phyloP scores from a whole-genome alignment of 805 yeast genomes.

The Kazachstania psychrophila region DNA sequence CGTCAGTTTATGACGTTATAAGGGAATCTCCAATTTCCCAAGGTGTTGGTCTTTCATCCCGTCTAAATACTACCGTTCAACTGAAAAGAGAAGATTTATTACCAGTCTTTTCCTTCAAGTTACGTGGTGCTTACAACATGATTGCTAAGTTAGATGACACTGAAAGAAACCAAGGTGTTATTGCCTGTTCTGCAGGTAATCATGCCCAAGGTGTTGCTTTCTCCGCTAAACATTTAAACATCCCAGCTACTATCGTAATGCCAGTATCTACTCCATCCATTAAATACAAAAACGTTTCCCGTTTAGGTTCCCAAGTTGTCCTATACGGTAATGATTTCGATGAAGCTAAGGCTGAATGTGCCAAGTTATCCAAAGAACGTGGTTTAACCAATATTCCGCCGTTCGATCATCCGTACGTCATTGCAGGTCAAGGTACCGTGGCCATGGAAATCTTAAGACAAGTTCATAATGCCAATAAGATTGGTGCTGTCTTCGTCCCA shows the following conservation, averaged over 20 bases:
- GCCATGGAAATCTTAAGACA: constrained; percentile 91
- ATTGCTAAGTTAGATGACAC: constrained; percentile 70
- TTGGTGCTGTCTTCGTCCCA: constrained; percentile 82
- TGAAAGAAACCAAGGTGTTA: constrained; percentile 68
- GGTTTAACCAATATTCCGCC: constrained; percentile 93
- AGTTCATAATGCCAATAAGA: constrained; percentile 50
- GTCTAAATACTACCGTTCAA: constrained; percentile 63
- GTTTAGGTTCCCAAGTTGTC: constrained; percentile 92
- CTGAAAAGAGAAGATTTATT: constrained; percentile 87
- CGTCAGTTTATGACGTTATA: constrained; percentile 90
- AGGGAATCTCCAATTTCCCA: constrained; percentile 78
- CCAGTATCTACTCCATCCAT: constrained; percentile 95
- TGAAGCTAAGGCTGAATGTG: constrained; percentile 87
- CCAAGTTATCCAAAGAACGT: constrained; percentile 54
- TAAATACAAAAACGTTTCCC: constrained; percentile 81
- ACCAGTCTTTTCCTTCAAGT: constrained; percentile 92
- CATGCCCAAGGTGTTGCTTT: constrained; percentile 99
- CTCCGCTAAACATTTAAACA: constrained; percentile 73
- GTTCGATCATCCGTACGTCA: constrained; percentile 93
- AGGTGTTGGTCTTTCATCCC: constrained; percentile 67
- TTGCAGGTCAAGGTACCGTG: constrained; percentile 98
- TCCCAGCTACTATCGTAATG: constrained; percentile 96
- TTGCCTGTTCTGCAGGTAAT: constrained; percentile 98
- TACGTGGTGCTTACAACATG: constrained; percentile 97
- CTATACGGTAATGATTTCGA: constrained; percentile 91